Evolutionary conservation across 805 yeast genomes (phyloP).

Genomic region (Sugiyamaella chiloensis): DNA sequence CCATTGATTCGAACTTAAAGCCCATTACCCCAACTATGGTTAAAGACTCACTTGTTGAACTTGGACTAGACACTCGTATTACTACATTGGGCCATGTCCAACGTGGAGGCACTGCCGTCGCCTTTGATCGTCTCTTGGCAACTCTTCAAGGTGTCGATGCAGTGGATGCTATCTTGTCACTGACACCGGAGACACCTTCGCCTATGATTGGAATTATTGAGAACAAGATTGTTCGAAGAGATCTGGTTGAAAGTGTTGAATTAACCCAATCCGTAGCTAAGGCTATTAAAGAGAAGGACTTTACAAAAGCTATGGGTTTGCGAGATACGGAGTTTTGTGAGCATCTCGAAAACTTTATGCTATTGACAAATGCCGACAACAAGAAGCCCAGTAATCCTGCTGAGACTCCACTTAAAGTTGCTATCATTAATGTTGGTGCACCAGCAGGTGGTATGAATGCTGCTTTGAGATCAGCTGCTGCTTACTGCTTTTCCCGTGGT

Average conservation of each 20-base stretch:
- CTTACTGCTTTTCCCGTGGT: conserved; percentile 84
- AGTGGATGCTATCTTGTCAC: conserved; percentile 83
- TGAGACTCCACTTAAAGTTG: conserved; percentile 65
- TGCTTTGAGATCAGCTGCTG: conserved; percentile 85
- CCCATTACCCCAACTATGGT: conserved; percentile 82
- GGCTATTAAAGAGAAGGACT: conserved; percentile 76
- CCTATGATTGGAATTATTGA: conserved; percentile 91
- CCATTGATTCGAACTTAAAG: conserved; percentile 73
- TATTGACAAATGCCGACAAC: conserved; percentile 66
- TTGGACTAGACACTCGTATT: conserved; percentile 91
- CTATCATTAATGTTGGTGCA: conserved; percentile 90
- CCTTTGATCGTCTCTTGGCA: conserved; percentile 86
- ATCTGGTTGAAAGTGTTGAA: conserved; percentile 85
- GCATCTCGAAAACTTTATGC: conserved; percentile 66
- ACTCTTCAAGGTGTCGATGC: conserved; percentile 98
- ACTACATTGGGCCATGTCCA: conserved; percentile 97
- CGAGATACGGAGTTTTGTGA: conserved; percentile 89
- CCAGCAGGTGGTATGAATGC: conserved; percentile 97
- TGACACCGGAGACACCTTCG: conserved; percentile 87
- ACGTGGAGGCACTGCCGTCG: conserved; percentile 98
- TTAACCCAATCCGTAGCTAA: conserved; percentile 86
- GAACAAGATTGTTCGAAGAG: conserved; percentile 79
- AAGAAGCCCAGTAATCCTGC: conserved; percentile 57
- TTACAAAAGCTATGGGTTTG: conserved; percentile 79
- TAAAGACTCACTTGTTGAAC: conserved; percentile 71